Base-by-base conservation (phyloP, 1,139 yeast species). In the Geotrichum restrictum region DNA sequence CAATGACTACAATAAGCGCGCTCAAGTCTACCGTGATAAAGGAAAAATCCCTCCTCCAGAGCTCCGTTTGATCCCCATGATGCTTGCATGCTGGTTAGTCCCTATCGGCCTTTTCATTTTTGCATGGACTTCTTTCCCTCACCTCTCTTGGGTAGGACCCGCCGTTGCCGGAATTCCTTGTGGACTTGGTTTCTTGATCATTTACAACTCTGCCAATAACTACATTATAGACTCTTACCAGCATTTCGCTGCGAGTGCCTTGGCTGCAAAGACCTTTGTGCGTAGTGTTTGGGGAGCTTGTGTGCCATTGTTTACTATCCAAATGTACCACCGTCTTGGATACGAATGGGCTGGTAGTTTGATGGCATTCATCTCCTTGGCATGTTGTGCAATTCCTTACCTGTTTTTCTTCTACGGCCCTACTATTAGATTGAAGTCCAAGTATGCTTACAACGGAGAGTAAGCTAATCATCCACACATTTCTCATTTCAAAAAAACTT, bases 321-420 rank as follows among this genome's bases (percentile, higher is more conserved):
- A 64, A 67, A 65, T 88, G 94, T 86, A 86, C 68, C 71, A 73
- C 31, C 75, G 77, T 54, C 77, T 88, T 80, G 83, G 88, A 36
- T 78, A 80, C 51, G 80, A 84, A 64, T 88, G 89, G 87, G 95
- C 95, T 8, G 81, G 85, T 51, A 74, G 87, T 34, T 71, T 88
- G 56, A 68, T 88, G 50, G 94, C 91, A 7, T 73, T 82, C 60
- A 74, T 88, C 59, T 81, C 86, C 1, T 66, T 76, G 16, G 74
- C 74, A 1, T 71, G 86, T 72, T 72, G 83, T 32, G 82, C 85
- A 1, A 83, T 87, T 47, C 95, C 95, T 13, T 75, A 81, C 61
- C 63, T 82, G 49, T 85, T 88, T 62, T 78, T 73, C 69, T 75
- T 69, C 54, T 86, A 74, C 64, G 96, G 96, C 56, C 77, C 76